Percentiles rank a stretch among this genome's conserved stretches.
Conservation (phyloP, 1,284 basidiomycete species). For the Tilletia indica region DNA sequence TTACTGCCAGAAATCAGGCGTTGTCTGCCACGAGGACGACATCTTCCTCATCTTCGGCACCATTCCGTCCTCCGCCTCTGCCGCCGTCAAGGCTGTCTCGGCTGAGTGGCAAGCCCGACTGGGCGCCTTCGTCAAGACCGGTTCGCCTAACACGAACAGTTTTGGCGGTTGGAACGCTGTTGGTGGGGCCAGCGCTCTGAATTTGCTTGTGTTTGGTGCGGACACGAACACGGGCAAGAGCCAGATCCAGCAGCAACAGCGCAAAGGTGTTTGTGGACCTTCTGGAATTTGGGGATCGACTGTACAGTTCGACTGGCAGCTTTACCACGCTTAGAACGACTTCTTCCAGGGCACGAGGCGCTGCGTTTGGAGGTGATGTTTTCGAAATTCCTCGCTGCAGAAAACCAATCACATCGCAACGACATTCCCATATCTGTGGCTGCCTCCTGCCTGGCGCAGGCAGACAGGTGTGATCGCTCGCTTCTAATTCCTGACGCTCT, state of each 20-base stretch:
- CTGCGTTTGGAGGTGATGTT: no score
- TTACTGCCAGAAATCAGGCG: constrained; percentile 30
- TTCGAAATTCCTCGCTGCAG: no score
- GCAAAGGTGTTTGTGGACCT: background rate
- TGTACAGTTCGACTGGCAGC: constrained; percentile 45
- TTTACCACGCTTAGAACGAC: constrained; percentile 26
- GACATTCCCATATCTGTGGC: no score
- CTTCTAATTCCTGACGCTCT: no score
- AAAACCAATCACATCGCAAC: no score
- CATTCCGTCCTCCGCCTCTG: constrained; percentile 3
- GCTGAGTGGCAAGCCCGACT: constrained; percentile 37
- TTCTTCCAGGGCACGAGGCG: no score
- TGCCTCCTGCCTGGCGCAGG: no score
- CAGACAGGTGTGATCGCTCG: no score
- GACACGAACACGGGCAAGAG: background rate
- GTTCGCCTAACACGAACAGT: constrained; percentile 27
- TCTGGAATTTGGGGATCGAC: constrained; percentile 30
- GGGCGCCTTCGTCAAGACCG: constrained; percentile 31
- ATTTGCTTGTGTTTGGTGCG: constrained; percentile 31
- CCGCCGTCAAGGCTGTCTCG: constrained; percentile 16
- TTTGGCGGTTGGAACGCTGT: constrained; percentile 29
- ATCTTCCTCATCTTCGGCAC: constrained; percentile 37
- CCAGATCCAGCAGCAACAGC: constrained; percentile 8
- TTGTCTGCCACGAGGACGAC: constrained; percentile 49
- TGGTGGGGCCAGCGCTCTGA: constrained; percentile 4